Base-by-base conservation (phyloP, 2,329 filamentous ascomycete genomes). In the Teratosphaeria nubilosa region DNA sequence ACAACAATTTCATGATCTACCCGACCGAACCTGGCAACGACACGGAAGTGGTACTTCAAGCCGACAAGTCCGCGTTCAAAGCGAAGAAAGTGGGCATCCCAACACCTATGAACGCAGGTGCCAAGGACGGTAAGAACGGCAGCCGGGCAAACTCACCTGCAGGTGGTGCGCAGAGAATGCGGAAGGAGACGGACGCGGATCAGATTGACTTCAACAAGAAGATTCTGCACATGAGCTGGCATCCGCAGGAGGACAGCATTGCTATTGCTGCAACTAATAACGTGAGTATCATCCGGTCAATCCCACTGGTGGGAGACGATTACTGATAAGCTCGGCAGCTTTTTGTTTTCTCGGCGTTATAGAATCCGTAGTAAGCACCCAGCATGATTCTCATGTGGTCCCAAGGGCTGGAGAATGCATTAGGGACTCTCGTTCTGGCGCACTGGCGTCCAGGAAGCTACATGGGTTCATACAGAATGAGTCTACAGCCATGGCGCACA, bases 1-100 rank as follows among this genome's bases (percentile, higher is more conserved):
- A 99, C 82, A 99, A 99, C 79, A 99, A 99, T 78, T 97, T 99
- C 80, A 99, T 99, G 94, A 99, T 99, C 71, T 99, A 97, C 74
- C 94, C 94, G 4, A 94, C 91, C 27, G 92, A 97, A 69, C 89
- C 91, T 6, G 90, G 92, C 65, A 95, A 95, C 77, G 94, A 99
- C 72, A 92, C 92, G 2, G 94, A 99, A 75, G 91, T 99, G 53
- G 94, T 99, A 53, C 79, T 99, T 58, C 94, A 99, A 75, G 94
- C 94, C 45, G 94, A 99, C 74, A 99, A 99, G 79, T 96, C 91
- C 58, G 94, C 94, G 11, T 99, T 99, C 84, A 99, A 99, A 78
- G 94, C 94, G 37, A 99, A 99, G 86, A 99, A 97, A 80, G 92
- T 99, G 64, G 94, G 94, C 62, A 90, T 99, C 55, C 94, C 94